Percentiles rank a stretch among this genome's conserved stretches.
Conservation (phyloP, 768 basidiomycete species). For the Suillus bovinus region DNA sequence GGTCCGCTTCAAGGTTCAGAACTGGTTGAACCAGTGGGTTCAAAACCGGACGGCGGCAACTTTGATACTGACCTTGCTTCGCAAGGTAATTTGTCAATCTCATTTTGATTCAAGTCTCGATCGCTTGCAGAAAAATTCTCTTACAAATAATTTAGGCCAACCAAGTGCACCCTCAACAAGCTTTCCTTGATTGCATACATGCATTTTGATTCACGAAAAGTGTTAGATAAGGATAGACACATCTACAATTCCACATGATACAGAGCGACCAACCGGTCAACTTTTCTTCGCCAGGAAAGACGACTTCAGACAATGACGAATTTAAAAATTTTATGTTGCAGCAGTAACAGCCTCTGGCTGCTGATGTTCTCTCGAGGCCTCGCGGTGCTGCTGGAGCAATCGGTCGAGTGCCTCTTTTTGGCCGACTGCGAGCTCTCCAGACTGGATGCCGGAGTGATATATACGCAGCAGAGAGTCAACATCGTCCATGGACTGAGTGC, state of each 20-base stretch:
- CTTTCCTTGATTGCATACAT: too few species aligned
- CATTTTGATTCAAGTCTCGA: too few species aligned
- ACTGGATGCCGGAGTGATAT: slow-evolving; percentile 92
- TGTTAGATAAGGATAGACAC: neutral
- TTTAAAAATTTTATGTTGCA: neutral
- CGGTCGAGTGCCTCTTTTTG: slow-evolving; percentile 90
- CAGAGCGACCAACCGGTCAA: neutral
- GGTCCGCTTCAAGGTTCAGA: too few species aligned
- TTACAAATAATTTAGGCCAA: too few species aligned
- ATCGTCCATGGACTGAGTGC: slow-evolving; percentile 98
- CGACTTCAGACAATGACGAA: neutral
- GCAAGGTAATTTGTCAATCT: too few species aligned
- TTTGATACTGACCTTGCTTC: too few species aligned
- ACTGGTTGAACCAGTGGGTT: too few species aligned
- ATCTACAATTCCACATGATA: neutral
- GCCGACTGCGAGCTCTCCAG: slow-evolving; percentile 91
- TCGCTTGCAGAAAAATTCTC: too few species aligned
- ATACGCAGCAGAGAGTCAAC: slow-evolving; percentile 96
- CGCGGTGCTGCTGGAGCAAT: slow-evolving; percentile 78
- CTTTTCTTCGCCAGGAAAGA: neutral
- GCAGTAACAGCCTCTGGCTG: slow-evolving; percentile 13
- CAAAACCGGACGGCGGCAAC: too few species aligned
- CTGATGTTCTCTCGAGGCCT: slow-evolving; percentile 17
- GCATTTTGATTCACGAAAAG: neutral
- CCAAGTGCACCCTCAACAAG: too few species aligned